A percentile compares a stretch with the other conserved stretches of the same genome.
Evolutionary conservation across 2,329 filamentous ascomycete genomes (phyloP).

Genomic region (Sporothrix dimorphospora): DNA sequence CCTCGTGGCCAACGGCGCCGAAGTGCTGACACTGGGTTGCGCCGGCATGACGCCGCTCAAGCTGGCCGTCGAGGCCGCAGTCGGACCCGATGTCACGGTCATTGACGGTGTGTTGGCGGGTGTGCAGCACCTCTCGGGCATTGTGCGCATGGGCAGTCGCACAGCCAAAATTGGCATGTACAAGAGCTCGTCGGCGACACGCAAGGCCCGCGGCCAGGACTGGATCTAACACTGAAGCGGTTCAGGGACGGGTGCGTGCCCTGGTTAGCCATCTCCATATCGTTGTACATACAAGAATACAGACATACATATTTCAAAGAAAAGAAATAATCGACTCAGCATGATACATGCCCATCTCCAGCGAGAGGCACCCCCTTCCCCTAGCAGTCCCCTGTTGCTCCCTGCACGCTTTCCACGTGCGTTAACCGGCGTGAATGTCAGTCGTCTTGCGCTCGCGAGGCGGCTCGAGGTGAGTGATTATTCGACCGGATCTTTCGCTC

Average conservation of each 20-base stretch:
- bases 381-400: neutral
- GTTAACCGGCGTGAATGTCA: neutral
- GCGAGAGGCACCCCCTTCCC: neutral
- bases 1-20: constrained; percentile 31
- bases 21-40: constrained; percentile 32
- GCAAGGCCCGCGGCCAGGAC: constrained; percentile 32
- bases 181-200: constrained; percentile 29
- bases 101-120: constrained; percentile 33
- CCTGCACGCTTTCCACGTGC: constrained; percentile 10
- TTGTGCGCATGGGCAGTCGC: constrained; percentile 43
- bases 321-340: neutral
- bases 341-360: constrained; percentile 5
- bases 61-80: constrained; percentile 31
- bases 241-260: neutral
- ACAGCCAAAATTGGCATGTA: constrained; percentile 31
- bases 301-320: neutral
- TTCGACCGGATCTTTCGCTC: neutral
- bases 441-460: neutral
- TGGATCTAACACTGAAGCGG: constrained; percentile 23
- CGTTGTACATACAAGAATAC: neutral
- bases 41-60: constrained; percentile 34
- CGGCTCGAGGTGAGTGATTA: neutral
- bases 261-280: neutral
- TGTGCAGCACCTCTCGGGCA: constrained; percentile 49
- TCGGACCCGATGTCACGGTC: constrained; percentile 31